A percentile compares a stretch with the other conserved stretches of the same genome.
Conservation (phyloP, 768 basidiomycete species). For the Baorangia bicolor region DNA sequence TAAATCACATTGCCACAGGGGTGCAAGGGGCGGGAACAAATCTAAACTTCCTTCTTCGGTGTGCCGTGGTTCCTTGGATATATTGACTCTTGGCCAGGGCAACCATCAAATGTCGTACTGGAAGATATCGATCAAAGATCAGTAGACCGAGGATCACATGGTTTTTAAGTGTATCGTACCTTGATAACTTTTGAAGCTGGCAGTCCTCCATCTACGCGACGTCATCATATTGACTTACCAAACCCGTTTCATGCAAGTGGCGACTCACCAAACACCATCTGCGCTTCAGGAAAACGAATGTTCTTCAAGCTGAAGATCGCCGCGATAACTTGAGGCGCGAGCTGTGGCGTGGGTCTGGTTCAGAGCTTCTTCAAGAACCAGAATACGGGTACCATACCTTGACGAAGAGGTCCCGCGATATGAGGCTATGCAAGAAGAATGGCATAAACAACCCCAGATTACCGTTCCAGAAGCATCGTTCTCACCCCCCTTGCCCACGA, state of each 20-base stretch:
- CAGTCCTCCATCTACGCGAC: constrained; percentile 8
- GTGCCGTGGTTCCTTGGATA: not conserved
- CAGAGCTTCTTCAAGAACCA: constrained; percentile 17
- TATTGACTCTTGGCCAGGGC: constrained; percentile 10
- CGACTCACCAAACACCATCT: constrained; percentile 14
- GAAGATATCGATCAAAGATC: not conserved
- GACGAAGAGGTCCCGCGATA: constrained; percentile 28
- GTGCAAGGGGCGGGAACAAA: not conserved
- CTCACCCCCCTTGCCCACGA: constrained; percentile 24
- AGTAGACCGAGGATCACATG: not conserved
- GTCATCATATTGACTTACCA: not conserved
- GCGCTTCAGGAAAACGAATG: constrained; percentile 18
- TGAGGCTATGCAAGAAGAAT: constrained; percentile 26
- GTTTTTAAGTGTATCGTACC: constrained; percentile 9
- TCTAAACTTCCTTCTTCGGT: not conserved
- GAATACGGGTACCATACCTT: constrained; percentile 10
- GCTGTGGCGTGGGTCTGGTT: constrained; percentile 25
- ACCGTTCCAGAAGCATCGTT: not conserved
- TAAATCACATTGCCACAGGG: not conserved
- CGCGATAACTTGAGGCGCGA: constrained; percentile 43
- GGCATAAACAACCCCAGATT: not conserved
- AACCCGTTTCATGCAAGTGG: not conserved
- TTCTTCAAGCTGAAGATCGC: constrained; percentile 45
- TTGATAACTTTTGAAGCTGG: constrained; percentile 20
- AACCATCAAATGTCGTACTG: constrained; percentile 20